These are phyloP conservation scores for Hypholoma sublateritium DNA, from an alignment of 768 basidiomycete genomes.

Conservation along the genomic window DNA sequence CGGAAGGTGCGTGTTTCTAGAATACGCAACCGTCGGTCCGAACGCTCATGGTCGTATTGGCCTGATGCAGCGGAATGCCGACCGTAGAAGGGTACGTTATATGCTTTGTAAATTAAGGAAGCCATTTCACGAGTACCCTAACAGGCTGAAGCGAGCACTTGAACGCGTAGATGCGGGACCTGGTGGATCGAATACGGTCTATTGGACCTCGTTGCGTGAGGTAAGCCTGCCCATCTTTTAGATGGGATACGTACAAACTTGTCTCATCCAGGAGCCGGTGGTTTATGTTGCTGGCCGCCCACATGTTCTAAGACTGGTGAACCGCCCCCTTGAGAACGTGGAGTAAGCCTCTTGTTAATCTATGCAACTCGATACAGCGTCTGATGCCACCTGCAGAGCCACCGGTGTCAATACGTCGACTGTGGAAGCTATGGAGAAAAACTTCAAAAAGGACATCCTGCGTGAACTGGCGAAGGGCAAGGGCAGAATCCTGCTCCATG, in stretches of 20 bases:
- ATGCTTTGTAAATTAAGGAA: neutral
- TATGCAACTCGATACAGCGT: neutral
- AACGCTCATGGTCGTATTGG: constrained; percentile 8
- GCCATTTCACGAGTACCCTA: neutral
- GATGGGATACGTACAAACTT: constrained; percentile 6
- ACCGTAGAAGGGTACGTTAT: constrained; percentile 75
- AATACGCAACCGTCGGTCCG: neutral
- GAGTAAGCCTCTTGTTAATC: constrained; percentile 56
- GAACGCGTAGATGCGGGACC: constrained; percentile 78
- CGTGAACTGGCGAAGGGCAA: constrained; percentile 69
- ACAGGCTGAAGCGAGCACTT: constrained; percentile 76
- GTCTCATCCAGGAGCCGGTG: constrained; percentile 74
- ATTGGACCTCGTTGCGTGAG: constrained; percentile 96
- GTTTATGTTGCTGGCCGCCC: constrained; percentile 85
- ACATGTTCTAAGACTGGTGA: constrained; percentile 86
- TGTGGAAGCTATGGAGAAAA: constrained; percentile 90
- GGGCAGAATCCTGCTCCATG: constrained; percentile 88
- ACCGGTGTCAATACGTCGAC: constrained; percentile 90
- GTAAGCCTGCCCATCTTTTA: constrained; percentile 33
- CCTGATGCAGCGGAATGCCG: constrained; percentile 80
- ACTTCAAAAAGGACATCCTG: constrained; percentile 85
- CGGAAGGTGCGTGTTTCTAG: constrained; percentile 56
- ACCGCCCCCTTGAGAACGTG: constrained; percentile 90
- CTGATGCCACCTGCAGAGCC: constrained; percentile 48
- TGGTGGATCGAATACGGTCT: constrained; percentile 70